Conservation (phyloP, 805 yeast genomes). For the Yamadazyma takamatsuzukensis region DNA sequence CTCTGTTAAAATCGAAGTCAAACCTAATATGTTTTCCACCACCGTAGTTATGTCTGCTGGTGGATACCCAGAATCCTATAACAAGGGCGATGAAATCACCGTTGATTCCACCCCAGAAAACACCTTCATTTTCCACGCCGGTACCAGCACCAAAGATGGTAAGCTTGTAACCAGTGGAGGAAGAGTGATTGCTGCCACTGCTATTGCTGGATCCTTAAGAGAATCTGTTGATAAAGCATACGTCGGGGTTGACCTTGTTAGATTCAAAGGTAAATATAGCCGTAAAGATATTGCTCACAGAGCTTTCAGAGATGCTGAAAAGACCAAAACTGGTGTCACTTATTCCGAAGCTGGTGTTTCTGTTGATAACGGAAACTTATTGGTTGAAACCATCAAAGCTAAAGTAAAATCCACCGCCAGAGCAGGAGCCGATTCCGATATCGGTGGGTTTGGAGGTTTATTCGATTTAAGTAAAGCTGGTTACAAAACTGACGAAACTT, state of each 20-base stretch:
- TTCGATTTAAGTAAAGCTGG: conserved; percentile 91
- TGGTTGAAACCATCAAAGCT: conserved; percentile 86
- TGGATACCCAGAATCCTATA: conserved; percentile 89
- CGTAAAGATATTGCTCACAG: conserved; percentile 95
- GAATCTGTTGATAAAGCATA: conserved; percentile 87
- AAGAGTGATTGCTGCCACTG: conserved; percentile 93
- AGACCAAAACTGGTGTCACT: conserved; percentile 49
- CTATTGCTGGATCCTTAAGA: conserved; percentile 69
- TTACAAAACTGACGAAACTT: conserved; percentile 70
- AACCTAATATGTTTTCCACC: conserved; percentile 62
- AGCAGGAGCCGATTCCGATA: conserved; percentile 95
- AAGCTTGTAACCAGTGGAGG: conserved; percentile 87
- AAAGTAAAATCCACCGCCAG: conserved; percentile 90
- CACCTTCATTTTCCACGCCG: conserved; percentile 91
- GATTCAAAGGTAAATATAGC: conserved; percentile 73
- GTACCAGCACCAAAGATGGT: conserved; percentile 62
- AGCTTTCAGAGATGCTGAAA: conserved; percentile 66
- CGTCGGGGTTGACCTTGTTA: conserved; percentile 72
- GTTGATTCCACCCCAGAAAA: conserved; percentile 48
- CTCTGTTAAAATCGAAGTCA: conserved; percentile 59
- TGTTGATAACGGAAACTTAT: conserved; percentile 88
- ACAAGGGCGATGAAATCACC: conserved; percentile 81
- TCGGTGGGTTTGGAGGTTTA: conserved; percentile 98
- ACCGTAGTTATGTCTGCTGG: conserved; percentile 97
- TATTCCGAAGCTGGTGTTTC: conserved; percentile 97